Percentiles rank a stretch among this genome's conserved stretches.
These are phyloP conservation scores for Symbiodinium pilosum DNA, from an alignment of 73 alveolate genomes.

Conservation along the genomic window DNA sequence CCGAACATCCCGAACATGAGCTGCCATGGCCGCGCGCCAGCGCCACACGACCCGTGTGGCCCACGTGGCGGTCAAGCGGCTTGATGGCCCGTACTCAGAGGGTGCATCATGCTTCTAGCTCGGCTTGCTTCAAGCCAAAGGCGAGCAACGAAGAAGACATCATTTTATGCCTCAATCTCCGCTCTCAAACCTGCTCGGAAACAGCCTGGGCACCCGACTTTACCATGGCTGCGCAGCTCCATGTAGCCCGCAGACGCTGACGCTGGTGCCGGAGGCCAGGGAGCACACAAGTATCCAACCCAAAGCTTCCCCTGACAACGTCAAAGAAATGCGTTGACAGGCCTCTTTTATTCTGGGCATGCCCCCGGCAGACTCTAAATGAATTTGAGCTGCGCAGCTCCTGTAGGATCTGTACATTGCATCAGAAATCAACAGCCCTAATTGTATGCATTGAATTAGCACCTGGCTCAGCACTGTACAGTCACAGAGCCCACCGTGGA, in stretches of 20 bases:
- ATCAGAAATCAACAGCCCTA: not conserved
- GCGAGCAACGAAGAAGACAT: no score
- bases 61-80: conserved; percentile 4
- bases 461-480: not conserved
- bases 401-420: not conserved
- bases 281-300: no score
- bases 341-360: not conserved
- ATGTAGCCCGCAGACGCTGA: no score
- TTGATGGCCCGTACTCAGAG: no score
- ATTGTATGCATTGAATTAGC: not conserved
- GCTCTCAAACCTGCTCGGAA: no score
- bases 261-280: no score
- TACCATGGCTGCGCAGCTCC: no score
- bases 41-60: not conserved
- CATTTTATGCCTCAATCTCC: no score
- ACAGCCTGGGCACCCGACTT: not conserved
- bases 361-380: not conserved
- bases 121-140: no score
- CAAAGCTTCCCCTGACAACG: no score
- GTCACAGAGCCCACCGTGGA: conserved; percentile 70
- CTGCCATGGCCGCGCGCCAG: not conserved
- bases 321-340: not conserved
- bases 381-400: conserved; percentile 1
- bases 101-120: no score
- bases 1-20: not conserved